Percentiles rank a stretch among this genome's conserved stretches.
Conservation (phyloP, 805 yeast genomes). For the Debaryomyces hansenii region DNA sequence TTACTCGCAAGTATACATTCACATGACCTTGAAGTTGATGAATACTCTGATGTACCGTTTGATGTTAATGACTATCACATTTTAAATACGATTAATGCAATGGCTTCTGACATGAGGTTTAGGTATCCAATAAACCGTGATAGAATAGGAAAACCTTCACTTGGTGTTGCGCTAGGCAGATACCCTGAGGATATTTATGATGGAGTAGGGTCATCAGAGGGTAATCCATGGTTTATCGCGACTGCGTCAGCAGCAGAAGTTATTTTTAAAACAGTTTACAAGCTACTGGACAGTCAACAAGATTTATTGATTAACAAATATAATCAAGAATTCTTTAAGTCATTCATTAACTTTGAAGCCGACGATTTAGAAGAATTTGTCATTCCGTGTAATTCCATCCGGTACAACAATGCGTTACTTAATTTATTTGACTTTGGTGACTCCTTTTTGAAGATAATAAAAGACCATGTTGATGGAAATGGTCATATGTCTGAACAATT, state of each 20-base stretch:
- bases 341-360: constrained; percentile 31
- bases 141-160: constrained; percentile 28
- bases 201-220: constrained; percentile 69
- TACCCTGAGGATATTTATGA: constrained; percentile 92
- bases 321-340: constrained; percentile 28
- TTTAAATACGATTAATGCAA: constrained; percentile 59
- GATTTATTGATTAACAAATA: constrained; percentile 44
- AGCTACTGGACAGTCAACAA: constrained; percentile 33
- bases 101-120: constrained; percentile 67
- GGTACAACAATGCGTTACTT: constrained; percentile 46
- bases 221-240: constrained; percentile 92
- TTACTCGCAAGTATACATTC: constrained; percentile 54
- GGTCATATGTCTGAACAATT: constrained; percentile 90
- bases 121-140: constrained; percentile 72
- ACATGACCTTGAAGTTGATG: constrained; percentile 42
- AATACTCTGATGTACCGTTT: constrained; percentile 53
- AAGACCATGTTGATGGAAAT: constrained; percentile 58
- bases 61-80: constrained; percentile 58
- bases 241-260: constrained; percentile 71
- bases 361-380: constrained; percentile 17
- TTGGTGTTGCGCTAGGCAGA: constrained; percentile 78
- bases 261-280: constrained; percentile 53
- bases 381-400: constrained; percentile 38
- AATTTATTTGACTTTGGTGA: constrained; percentile 60
- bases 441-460: constrained; percentile 60